Base-by-base conservation (phyloP, 2,329 filamentous ascomycete genomes). In the Macrophomina phaseolina region DNA sequence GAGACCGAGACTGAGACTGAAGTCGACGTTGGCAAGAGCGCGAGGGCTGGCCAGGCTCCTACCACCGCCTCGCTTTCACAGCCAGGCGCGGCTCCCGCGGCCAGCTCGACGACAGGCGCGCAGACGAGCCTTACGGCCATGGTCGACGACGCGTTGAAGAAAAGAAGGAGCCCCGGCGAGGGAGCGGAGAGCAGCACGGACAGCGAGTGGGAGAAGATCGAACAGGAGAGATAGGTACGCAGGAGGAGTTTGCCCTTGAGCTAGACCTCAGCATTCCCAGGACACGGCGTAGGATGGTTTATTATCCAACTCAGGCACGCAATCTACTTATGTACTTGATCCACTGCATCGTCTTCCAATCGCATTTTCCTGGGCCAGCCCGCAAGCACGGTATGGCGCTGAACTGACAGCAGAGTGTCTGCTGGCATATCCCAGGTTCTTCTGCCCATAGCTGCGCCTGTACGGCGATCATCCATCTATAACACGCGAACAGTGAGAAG, bases 171-270 rank as follows among this genome's bases (percentile, higher is more conserved):
- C 69, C 72, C 80, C 66, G 78, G 81, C 11, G 83, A 83, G 66
- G 83, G 84, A 64, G 85, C 84, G 11, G 85, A 87, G 70, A 74
- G 84, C 69, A 94, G 93, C 79, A 97, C 94, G 4, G 94, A 98
- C 81, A 94, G 94, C 75, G 94, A 98, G 81, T 98, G 94, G 94
- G 94, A 97, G 83, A 96, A 95, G 83, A 91, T 98, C 28, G 91
- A 91, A 78, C 82, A 80, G 68, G 78, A 77, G 28, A 76, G 72
- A 73, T 78, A 66, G 62, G 16, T 61, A 8, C 11, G 61, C 36
- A n/a, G 38, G 16, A 14, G 42, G 28, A 23, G 32, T 28, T 34
- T 34, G 40, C 56, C 56, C 34, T 61, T 48, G 40, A 45, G 58
- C 34, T 62, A 62, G 45, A 40, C 28, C 32, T 49, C 58, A 61